These are phyloP conservation scores for Diaporthe citrichinensis DNA, from an alignment of 2,329 filamentous ascomycete species.

Conservation along the genomic window DNA sequence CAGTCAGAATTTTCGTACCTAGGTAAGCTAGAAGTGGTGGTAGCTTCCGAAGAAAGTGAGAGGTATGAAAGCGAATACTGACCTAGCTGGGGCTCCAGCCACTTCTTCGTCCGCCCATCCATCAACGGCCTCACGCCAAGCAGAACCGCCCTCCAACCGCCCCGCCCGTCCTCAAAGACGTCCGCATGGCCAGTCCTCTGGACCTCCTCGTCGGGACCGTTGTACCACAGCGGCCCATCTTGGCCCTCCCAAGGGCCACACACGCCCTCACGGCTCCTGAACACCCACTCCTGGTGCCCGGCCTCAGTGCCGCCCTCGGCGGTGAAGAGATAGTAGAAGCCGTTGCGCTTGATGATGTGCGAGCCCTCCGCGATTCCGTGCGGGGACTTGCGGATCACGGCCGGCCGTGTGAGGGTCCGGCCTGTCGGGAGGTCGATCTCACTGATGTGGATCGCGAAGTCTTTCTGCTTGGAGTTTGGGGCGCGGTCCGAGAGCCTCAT, in stretches of 20 bases:
- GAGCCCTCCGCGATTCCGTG: conserved; percentile 59
- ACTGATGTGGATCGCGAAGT: conserved; percentile 65
- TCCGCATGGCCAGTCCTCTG: conserved; percentile 66
- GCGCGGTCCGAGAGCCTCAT: conserved; percentile 54
- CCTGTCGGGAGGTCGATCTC: conserved; percentile 60
- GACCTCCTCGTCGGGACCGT: conserved; percentile 62
- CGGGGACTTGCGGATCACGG: conserved; percentile 54
- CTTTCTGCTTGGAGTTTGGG: conserved; percentile 58
- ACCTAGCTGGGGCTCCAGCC: conserved; percentile 60
- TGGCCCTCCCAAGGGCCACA: conserved; percentile 66
- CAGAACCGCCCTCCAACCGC: conserved; percentile 64
- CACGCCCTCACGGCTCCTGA: conserved; percentile 58
- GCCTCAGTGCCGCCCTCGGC: conserved; percentile 60
- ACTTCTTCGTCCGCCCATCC: conserved; percentile 44
- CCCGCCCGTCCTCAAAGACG: conserved; percentile 59
- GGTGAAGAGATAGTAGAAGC: conserved; percentile 57
- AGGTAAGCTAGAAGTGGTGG: no score
- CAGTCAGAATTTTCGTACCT: background rate
- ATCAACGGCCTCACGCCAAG: conserved; percentile 59
- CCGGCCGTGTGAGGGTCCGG: conserved; percentile 54
- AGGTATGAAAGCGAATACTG: no score
- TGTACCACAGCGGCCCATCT: conserved; percentile 60
- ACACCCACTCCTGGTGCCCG: conserved; percentile 67
- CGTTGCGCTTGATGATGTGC: conserved; percentile 54
- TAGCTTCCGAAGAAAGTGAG: no score